phyloP scores from a whole-genome alignment of 768 basidiomycete species.

The Floccularia luteovirens region DNA sequence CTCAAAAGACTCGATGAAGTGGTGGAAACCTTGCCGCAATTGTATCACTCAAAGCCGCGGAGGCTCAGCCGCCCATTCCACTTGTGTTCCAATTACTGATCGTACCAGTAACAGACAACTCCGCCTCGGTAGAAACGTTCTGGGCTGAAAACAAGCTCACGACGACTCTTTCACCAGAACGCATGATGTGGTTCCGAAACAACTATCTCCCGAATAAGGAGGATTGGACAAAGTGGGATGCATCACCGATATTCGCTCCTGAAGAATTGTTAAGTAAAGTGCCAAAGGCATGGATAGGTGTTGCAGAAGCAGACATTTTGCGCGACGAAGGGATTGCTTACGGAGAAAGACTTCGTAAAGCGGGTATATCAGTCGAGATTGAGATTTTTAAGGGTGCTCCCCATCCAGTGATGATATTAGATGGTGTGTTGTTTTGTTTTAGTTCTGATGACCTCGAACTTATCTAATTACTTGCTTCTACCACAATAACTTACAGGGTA shows the following conservation, averaged over 20 bases:
- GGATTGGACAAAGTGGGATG: slow-evolving; percentile 60
- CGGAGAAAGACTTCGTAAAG: slow-evolving; percentile 43
- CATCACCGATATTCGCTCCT: slow-evolving; percentile 66
- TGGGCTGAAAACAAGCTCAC: slow-evolving; percentile 55
- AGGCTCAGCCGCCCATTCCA: slow-evolving; percentile 38
- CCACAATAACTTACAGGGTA: slow-evolving; percentile 15
- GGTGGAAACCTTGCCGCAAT: slow-evolving; percentile 68
- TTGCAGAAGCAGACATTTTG: slow-evolving; percentile 61
- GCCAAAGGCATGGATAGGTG: slow-evolving; percentile 55
- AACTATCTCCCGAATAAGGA: slow-evolving; percentile 60
- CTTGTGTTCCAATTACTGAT: slow-evolving; percentile 57
- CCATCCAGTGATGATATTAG: slow-evolving; percentile 72
- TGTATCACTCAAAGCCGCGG: slow-evolving; percentile 53
- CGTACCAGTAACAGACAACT: slow-evolving; percentile 72
- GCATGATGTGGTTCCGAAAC: slow-evolving; percentile 70
- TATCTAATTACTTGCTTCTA: neutral
- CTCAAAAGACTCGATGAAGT: slow-evolving; percentile 20
- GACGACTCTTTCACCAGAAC: slow-evolving; percentile 49
- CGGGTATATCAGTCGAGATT: slow-evolving; percentile 46
- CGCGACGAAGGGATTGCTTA: slow-evolving; percentile 60
- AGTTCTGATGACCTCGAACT: neutral
- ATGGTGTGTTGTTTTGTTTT: slow-evolving; percentile 34
- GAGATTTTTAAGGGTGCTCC: slow-evolving; percentile 58
- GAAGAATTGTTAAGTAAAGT: slow-evolving; percentile 38
- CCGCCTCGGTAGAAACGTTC: slow-evolving; percentile 36